Conservation (phyloP, 805 yeast species). For the Teunomyces tritomae region DNA sequence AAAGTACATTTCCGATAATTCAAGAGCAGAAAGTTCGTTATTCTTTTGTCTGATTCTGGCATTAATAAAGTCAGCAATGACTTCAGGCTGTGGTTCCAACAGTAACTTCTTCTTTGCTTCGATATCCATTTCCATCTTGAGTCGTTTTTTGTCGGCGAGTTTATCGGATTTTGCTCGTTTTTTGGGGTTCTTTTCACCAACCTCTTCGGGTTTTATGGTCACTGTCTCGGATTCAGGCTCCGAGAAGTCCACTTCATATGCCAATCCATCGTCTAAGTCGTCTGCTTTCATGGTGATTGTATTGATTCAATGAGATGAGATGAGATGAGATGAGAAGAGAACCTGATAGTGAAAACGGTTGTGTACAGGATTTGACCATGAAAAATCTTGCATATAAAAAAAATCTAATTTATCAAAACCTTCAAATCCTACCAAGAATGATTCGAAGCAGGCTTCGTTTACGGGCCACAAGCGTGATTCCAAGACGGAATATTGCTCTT, state of each 20-base stretch:
- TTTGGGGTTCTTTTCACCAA: conserved; percentile 16
- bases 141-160: conserved; percentile 60
- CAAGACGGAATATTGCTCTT: conserved; percentile 10
- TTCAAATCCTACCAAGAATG: too few species aligned
- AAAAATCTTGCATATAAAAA: not conserved
- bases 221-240: conserved; percentile 12
- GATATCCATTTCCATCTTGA: conserved; percentile 64
- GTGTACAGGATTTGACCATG: not conserved
- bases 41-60: conserved; percentile 55
- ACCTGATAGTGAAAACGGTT: not conserved
- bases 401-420: too few species aligned
- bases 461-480: not conserved
- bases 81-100: conserved; percentile 47
- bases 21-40: conserved; percentile 71
- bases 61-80: conserved; percentile 68
- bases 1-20: conserved; percentile 63
- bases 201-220: conserved; percentile 9
- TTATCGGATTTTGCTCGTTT: conserved; percentile 34
- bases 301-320: not conserved
- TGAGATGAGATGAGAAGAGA: conserved; percentile 8
- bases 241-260: conserved; percentile 49
- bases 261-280: conserved; percentile 78
- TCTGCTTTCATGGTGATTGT: conserved; percentile 43
- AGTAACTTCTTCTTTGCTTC: conserved; percentile 58
- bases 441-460: not conserved